Evolutionary conservation across 106 monocot genomes (phyloP), one percentile per base, ranked within the genome.

Genomic region (Vanilla planifolia): DNA sequence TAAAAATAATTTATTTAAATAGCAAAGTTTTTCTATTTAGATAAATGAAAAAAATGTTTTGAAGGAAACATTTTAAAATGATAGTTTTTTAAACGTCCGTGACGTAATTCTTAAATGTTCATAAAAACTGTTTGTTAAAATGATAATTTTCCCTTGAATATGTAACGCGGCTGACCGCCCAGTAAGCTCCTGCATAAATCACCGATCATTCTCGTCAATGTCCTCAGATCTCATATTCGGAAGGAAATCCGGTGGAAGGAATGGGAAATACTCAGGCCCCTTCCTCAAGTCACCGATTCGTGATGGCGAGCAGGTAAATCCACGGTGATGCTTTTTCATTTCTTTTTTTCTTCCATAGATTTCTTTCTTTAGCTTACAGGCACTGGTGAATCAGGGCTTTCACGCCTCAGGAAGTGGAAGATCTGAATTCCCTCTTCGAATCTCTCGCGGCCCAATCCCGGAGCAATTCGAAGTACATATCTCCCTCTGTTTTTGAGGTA

Each of bases 211-310:
- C 0, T 48, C 48, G 10, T 48, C 8, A 48, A 25, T 48, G 11
- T 50, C n/a, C n/a, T 50, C 16, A 26, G 24, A 47, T 50, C 9
- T 10, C 11, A 50, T 22, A 26, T 22, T 11, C 20, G 20, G 26
- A 10, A 27, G 30, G 6, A 53, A 1, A 30, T 53, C 53, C 53
- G 30, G 32, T 16, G 9, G 29, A 17, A 3, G 35, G 5, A 62
- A 83, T 94, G 94, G 89, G 89, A 41, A 94, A 86, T 75, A 29
- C 80, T 25, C 80, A 80, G 42, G 75, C 89, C 26, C 73, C 90
- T 23, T 23, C 89, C 2, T 13, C 80, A 2, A 60, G 81, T 61
- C 76, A 77, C 10, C 64, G 66, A 19, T 82, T 87, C 36, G 47
- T 47, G 41, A 48, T 46, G 41, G 90, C 90, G 22, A 68, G 47